phyloP scores from a whole-genome alignment of 257 asterid species.

The Craterostigma plantagineum region DNA sequence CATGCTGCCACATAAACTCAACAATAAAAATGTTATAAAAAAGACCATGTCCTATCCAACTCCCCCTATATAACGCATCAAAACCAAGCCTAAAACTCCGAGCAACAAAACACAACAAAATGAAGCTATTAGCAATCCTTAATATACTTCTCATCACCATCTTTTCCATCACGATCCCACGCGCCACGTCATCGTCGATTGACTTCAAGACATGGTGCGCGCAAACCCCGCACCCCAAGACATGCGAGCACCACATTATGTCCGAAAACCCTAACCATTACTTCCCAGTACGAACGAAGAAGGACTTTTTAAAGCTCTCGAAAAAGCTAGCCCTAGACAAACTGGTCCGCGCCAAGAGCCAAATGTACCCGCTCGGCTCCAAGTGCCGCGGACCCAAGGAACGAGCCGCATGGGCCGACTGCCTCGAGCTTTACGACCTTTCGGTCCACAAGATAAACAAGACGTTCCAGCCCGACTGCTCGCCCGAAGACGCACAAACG shows the following conservation, averaged over 20 bases:
- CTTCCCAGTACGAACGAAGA: slow-evolving; percentile 20
- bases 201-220: slow-evolving; percentile 34
- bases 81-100: too few relatives aligned
- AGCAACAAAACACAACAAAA: too few relatives aligned
- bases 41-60: too few relatives aligned
- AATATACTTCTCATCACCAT: too few relatives aligned
- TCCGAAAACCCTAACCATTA: slow-evolving; percentile 26
- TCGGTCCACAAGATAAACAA: slow-evolving; percentile 26
- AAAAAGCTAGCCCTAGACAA: slow-evolving; percentile 43
- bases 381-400: slow-evolving; percentile 33
- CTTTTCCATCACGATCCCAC: too few relatives aligned
- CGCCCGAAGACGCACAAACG: slow-evolving; percentile 34
- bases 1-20: too few relatives aligned
- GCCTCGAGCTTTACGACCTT: slow-evolving; percentile 43
- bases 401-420: slow-evolving; percentile 77
- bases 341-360: slow-evolving; percentile 23
- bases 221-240: slow-evolving; percentile 56
- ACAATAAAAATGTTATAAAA: too few relatives aligned
- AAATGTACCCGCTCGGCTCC: slow-evolving; percentile 25
- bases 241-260: slow-evolving; percentile 49
- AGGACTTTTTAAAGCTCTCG: slow-evolving; percentile 47
- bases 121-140: too few relatives aligned
- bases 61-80: too few relatives aligned
- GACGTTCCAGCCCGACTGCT: slow-evolving; percentile 31
- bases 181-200: too few relatives aligned